Evolutionary conservation across 2,329 filamentous ascomycete species (phyloP).

Genomic region (Drechslerella dactyloides): DNA sequence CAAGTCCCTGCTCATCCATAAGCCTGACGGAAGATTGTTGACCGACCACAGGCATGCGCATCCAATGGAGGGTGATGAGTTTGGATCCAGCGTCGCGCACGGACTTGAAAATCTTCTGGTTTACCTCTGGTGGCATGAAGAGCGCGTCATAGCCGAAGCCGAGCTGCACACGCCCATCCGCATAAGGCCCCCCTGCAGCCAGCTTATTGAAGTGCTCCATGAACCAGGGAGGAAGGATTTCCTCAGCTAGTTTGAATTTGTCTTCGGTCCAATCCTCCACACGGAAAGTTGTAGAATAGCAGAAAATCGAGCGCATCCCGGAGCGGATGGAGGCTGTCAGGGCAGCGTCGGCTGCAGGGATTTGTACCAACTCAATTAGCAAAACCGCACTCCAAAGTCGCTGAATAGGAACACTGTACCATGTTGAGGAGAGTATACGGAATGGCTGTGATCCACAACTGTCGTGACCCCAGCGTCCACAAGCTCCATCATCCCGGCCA

Average conservation of each 20-base stretch:
- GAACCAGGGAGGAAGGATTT: conserved; percentile 57
- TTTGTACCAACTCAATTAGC: background rate
- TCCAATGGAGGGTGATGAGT: conserved; percentile 60
- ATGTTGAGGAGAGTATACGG: conserved; percentile 56
- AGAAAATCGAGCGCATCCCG: conserved; percentile 62
- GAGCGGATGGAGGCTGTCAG: conserved; percentile 60
- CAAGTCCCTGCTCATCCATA: conserved; percentile 57
- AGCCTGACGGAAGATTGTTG: conserved; percentile 52
- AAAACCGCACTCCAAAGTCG: background rate
- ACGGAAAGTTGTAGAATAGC: conserved; percentile 58
- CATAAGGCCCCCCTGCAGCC: conserved; percentile 55
- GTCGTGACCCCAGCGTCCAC: conserved; percentile 61
- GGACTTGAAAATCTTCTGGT: conserved; percentile 58
- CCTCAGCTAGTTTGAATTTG: conserved; percentile 52
- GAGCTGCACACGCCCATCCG: conserved; percentile 58
- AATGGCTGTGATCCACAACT: conserved; percentile 58
- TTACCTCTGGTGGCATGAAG: conserved; percentile 58
- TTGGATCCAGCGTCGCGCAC: conserved; percentile 58
- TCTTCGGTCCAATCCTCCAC: conserved; percentile 56
- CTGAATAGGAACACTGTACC: conserved; percentile 50
- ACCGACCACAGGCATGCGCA: conserved; percentile 9
- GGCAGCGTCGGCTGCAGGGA: conserved; percentile 55
- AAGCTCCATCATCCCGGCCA: conserved; percentile 59
- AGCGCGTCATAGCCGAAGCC: conserved; percentile 61
- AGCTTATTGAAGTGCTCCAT: conserved; percentile 58